Base-by-base conservation (phyloP, 2,329 filamentous ascomycete genomes). In the Phyllosticta citrichinensis region DNA sequence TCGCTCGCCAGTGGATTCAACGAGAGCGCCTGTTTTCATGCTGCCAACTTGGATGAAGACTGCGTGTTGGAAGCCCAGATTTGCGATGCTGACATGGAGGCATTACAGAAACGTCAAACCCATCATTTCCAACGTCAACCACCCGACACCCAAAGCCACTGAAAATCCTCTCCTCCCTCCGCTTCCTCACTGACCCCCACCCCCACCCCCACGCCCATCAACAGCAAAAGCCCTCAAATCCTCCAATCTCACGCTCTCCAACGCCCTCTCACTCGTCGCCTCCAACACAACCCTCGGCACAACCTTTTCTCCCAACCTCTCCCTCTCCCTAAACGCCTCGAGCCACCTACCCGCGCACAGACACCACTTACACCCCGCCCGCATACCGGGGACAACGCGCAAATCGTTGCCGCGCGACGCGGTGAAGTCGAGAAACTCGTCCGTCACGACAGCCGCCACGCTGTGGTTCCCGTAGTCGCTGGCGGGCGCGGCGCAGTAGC, bases 361-460 rank as follows among this genome's bases (percentile, higher is more conserved):
- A 70, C 84, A 87, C 82, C 84, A 86, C 69, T 81, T 83, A 66
- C 83, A 85, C 8, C 83, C 83, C 12, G 75, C 79, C 20, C 76
- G 81, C 60, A 86, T 76, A 2, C 83, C 83, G 2, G 40, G 40
- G 20, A 77, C 76, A 5, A 70, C 66, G 24, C 82, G 77, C 35
- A 87, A 74, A 66, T 86, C 81, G 67, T 86, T 86, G 50, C 83
- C 84, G 47, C 78, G 77, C 4, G 76, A 75, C 19, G 83, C 82
- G 33, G 78, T 79, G 74, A 82, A 86, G 67, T 85, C 81, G 35
- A 86, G 80, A 69, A 87, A 87, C 65, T 83, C 80, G 62, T 83
- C 77, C 9, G 81, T 83, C 1, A 87, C 74, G 27, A 82, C 77
- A 65, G 77, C 80, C 1, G 83, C 83, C 24, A 87, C 75, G 25